Base-by-base conservation (phyloP, 2,329 filamentous ascomycete species). In the Pseudonectria buxi region DNA sequence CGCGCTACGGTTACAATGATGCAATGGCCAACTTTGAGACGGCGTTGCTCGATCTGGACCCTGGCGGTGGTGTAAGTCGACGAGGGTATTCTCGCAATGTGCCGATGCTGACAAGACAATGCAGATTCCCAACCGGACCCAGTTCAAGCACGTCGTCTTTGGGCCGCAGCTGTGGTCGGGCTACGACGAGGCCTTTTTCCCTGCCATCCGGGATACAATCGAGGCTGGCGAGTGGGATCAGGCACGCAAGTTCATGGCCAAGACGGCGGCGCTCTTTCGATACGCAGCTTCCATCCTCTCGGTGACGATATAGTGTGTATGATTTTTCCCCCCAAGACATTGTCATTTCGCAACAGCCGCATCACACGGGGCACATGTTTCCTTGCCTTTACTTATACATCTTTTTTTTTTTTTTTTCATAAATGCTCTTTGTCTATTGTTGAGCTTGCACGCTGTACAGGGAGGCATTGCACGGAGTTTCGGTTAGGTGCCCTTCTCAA, bases 111-210 rank as follows among this genome's bases (percentile, higher is more conserved):
- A 26, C 37, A 51, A 33, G 53, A 46, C 37, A 33, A 39, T 24
- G 38, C 31, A 88, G 83, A 74, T 94, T 4, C 85, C 86, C 26
- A 86, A 86, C 50, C 81, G 90, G 45, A 85, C 84, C 5, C 92
- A 96, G 63, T 98, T 88, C 71, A 95, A 94, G 61, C 92, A 95
- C 61, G 74, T 94, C 54, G 66, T 98, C 37, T 94, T 89, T 56
- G 90, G 85, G 2, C 92, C 92, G 1, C 77, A 86, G 53, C 67
- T 77, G 3, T 89, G 86, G 82, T 81, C 80, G 7, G 50, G 49
- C 32, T 50, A 58, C 32, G 55, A 59, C 33, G 53, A 51, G 31
- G 52, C 56, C 28, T 53, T 55, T 41, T 65, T 65, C 63, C 90
- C 90, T 0, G 82, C 81, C n/a, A 83, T 95, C 37, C 74, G 86